Percentiles rank a stretch among this genome's conserved stretches.
phyloP scores from a whole-genome alignment of 805 yeast species.

The Cyberlindnera misumaiensis region DNA sequence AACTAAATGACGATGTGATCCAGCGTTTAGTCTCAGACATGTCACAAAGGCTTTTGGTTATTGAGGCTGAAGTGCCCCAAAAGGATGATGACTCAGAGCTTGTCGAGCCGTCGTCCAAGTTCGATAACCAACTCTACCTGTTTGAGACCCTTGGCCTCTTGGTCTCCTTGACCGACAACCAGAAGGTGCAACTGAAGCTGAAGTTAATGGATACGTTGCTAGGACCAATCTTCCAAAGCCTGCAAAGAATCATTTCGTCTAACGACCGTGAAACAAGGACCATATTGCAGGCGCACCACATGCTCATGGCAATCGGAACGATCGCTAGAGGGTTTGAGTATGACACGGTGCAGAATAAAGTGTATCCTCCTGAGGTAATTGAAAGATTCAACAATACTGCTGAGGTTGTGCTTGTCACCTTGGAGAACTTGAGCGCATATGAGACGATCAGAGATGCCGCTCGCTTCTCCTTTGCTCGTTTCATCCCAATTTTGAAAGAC shows the following conservation, averaged over 20 bases:
- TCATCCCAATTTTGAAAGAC: conserved; percentile 65
- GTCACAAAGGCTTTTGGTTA: conserved; percentile 50
- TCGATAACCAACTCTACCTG: conserved; percentile 73
- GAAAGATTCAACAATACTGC: conserved; percentile 61
- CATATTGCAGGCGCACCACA: conserved; percentile 76
- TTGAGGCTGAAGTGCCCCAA: conserved; percentile 47
- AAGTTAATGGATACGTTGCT: conserved; percentile 57
- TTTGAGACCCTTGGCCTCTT: conserved; percentile 84
- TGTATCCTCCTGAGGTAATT: conserved; percentile 30
- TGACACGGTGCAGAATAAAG: conserved; percentile 25
- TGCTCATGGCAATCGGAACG: conserved; percentile 83
- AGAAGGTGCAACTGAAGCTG: conserved; percentile 35
- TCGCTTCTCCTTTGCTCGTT: conserved; percentile 79
- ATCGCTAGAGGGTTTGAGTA: conserved; percentile 73
- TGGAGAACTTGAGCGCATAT: conserved; percentile 63
- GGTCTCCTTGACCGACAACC: conserved; percentile 42
- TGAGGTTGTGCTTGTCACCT: conserved; percentile 75
- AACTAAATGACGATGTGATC: conserved; percentile 41
- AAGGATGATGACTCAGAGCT: conserved; percentile 52
- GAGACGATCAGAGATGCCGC: conserved; percentile 78
- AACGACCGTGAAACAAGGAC: conserved; percentile 34
- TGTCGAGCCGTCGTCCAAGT: conserved; percentile 42
- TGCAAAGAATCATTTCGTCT: conserved; percentile 57
- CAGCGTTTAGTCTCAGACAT: conserved; percentile 55
- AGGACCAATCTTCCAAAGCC: conserved; percentile 65